Evolutionary conservation across 306 rosid genomes (phyloP).

Genomic region (Cucurbita moschata): DNA sequence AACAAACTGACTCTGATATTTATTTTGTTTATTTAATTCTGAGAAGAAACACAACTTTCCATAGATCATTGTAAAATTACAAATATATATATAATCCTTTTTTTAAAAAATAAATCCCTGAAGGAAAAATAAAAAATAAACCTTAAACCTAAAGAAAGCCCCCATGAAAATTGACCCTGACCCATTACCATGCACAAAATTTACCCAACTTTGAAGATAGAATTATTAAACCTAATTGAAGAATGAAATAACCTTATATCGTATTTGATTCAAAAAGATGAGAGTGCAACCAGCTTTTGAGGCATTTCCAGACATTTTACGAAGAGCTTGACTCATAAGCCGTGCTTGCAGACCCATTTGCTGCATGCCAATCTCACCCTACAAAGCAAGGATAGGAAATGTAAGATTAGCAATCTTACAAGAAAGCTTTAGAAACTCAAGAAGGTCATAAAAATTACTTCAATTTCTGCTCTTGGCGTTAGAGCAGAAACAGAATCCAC

Average conservation of each 20-base stretch:
- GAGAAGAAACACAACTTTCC: not conserved
- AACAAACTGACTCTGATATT: not conserved
- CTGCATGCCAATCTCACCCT: conserved; percentile 99
- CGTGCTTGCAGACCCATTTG: conserved; percentile 99
- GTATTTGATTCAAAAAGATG: conserved; percentile 84
- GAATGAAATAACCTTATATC: conserved; percentile 64
- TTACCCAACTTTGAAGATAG: not conserved
- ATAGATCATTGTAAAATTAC: not conserved
- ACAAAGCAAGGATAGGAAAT: not conserved
- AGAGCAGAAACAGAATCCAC: conserved; percentile 97
- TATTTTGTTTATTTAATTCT: not conserved
- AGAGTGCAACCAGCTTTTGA: conserved; percentile 99
- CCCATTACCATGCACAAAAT: not conserved
- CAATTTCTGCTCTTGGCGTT: conserved; percentile 97
- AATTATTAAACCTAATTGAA: not conserved
- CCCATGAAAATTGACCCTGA: not conserved
- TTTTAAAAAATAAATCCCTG: not conserved
- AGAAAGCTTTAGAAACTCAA: conserved; percentile 2
- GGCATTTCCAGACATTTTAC: conserved; percentile 99
- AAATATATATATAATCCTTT: not conserved
- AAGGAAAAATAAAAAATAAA: not conserved
- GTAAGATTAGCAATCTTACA: conserved; percentile 15
- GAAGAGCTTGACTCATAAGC: conserved; percentile 97
- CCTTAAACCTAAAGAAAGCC: not conserved
- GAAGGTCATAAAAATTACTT: conserved; percentile 28